A percentile compares a stretch with the other conserved stretches of the same genome.
Conservation (phyloP, 208 protist species). For the Wallacemonas rigidus region DNA sequence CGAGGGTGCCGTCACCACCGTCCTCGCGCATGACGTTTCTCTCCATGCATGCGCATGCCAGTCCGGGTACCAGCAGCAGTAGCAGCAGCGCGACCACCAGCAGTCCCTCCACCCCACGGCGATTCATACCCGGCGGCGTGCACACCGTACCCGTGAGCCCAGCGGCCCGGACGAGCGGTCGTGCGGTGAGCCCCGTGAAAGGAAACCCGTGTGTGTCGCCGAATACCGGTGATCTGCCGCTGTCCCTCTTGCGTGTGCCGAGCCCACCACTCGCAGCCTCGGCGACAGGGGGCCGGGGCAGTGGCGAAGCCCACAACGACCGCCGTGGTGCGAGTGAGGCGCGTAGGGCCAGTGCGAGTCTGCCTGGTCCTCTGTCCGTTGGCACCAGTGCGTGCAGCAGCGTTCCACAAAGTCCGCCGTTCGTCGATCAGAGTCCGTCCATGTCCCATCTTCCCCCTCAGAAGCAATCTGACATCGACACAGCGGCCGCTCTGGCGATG, state of each 20-base stretch:
- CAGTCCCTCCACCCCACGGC: background rate
- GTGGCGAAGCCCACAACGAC: background rate
- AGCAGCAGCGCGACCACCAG: background rate
- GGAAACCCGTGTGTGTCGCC: background rate
- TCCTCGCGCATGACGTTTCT: background rate
- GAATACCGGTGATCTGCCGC: background rate
- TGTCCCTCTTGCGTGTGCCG: background rate
- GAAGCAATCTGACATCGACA: background rate
- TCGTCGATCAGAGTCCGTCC: constrained; percentile 4
- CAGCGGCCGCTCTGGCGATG: too few relatives aligned
- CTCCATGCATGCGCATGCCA: too few relatives aligned
- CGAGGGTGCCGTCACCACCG: background rate
- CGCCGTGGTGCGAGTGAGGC: background rate
- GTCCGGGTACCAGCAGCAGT: too few relatives aligned
- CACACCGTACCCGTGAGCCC: background rate
- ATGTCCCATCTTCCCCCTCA: background rate
- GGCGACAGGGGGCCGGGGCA: background rate
- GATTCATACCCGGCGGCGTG: background rate
- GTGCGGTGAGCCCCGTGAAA: background rate
- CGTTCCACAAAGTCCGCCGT: background rate
- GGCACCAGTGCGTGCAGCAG: background rate
- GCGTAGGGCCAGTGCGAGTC: background rate
- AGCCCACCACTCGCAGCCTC: background rate
- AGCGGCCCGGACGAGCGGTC: background rate
- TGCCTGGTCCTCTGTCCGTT: background rate